A percentile compares a stretch with the other conserved stretches of the same genome.
These are phyloP conservation scores for Limtongia smithiae DNA, from an alignment of 805 yeast genomes.

Conservation along the genomic window DNA sequence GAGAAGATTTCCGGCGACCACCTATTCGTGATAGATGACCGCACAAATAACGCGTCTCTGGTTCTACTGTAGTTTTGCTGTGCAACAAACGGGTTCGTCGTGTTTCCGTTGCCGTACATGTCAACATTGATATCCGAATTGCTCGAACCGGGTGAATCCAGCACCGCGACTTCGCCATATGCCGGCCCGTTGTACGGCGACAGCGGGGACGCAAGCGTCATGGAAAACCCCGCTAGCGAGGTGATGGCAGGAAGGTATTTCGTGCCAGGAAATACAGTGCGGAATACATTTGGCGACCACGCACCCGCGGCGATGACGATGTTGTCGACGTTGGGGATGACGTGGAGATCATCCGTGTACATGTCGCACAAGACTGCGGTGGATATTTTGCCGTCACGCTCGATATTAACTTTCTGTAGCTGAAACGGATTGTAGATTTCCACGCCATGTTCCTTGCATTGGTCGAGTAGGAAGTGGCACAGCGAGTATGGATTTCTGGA, in stretches of 20 bases:
- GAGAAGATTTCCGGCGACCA: constrained; percentile 30
- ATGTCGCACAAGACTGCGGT: constrained; percentile 13
- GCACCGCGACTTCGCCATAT: neutral
- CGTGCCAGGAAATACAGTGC: constrained; percentile 19
- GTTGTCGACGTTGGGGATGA: constrained; percentile 9
- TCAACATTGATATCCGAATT: neutral
- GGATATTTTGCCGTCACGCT: constrained; percentile 2
- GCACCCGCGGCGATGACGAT: constrained; percentile 29
- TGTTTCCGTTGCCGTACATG: neutral
- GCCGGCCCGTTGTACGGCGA: neutral
- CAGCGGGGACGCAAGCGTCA: constrained; percentile 15
- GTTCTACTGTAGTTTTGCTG: neutral
- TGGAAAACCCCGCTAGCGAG: constrained; percentile 25
- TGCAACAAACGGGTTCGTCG: neutral
- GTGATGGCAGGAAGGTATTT: constrained; percentile 20
- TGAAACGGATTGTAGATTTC: constrained; percentile 21
- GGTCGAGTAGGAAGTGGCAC: constrained; percentile 21
- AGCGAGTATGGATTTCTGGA: constrained; percentile 21
- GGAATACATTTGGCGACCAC: constrained; percentile 24
- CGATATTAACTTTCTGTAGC: constrained; percentile 4
- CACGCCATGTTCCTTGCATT: constrained; percentile 23
- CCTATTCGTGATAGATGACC: constrained; percentile 12
- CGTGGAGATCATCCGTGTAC: constrained; percentile 4
- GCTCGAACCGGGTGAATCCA: neutral
- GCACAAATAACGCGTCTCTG: constrained; percentile 22